These are phyloP conservation scores for Aechmea fasciata DNA, from an alignment of 176 grass and related monocot genomes.

Conservation along the genomic window DNA sequence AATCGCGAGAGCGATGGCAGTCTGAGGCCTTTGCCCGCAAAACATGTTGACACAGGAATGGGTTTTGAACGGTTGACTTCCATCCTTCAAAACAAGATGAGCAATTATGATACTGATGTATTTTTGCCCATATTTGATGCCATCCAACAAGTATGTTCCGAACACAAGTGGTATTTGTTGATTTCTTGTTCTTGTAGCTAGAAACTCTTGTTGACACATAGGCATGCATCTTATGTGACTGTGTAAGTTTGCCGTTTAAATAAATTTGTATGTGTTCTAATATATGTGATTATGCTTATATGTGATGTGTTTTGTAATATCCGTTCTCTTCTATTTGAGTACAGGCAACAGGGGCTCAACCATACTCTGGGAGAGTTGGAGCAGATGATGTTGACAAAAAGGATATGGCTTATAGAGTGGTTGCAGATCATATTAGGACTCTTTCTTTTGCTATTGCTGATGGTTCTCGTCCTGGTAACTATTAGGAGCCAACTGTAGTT, in stretches of 20 bases:
- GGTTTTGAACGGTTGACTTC: slow-evolving; percentile 87
- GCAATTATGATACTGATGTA: slow-evolving; percentile 91
- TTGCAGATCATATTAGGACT: slow-evolving; percentile 94
- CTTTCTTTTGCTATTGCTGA: slow-evolving; percentile 86
- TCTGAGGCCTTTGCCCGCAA: slow-evolving; percentile 71
- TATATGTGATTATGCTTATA: not conserved
- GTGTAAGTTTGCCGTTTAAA: not conserved
- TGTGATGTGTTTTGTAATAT: not conserved
- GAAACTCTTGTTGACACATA: not conserved
- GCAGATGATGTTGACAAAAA: slow-evolving; percentile 70
- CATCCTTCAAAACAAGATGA: slow-evolving; percentile 96
- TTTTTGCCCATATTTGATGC: slow-evolving; percentile 86
- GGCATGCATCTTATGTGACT: not conserved
- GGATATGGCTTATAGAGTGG: slow-evolving; percentile 98
- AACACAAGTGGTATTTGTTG: not conserved
- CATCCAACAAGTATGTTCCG: slow-evolving; percentile 65
- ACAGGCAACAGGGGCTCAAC: slow-evolving; percentile 46
- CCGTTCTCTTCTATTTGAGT: slow-evolving; percentile 5
- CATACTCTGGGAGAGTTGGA: slow-evolving; percentile 67
- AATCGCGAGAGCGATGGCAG: slow-evolving; percentile 77
- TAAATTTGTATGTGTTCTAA: not conserved
- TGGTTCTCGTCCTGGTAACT: slow-evolving; percentile 78
- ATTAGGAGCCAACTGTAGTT: not conserved
- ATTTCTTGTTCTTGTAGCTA: slow-evolving; percentile 2
- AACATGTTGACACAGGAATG: slow-evolving; percentile 94